Base-by-base conservation (phyloP, 768 basidiomycete genomes). In the Gyrodon lividus region DNA sequence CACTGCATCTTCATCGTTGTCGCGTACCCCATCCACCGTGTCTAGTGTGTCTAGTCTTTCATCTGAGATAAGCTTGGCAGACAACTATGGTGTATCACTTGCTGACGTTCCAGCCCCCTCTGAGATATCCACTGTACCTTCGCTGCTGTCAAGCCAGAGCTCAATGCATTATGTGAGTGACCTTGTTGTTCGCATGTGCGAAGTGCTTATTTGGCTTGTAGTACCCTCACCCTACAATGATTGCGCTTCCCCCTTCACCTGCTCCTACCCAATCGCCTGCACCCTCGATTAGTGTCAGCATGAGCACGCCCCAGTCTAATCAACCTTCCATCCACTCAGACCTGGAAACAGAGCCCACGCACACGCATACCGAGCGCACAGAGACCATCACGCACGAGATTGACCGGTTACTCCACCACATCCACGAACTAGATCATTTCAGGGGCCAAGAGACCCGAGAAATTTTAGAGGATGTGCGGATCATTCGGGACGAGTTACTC, bases 401-500 rank as follows among this genome's bases (percentile, higher is more conserved):
- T 43, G 68, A 82, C 66, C 65, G 74, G 7, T 56, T 84, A 16
- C 65, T 84, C 43, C 72, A 80, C 34, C 73, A 76, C 48, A 66
- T 85, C 9, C 82, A 88, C 46, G 84, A 89, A 46, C 61, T 92
- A 12, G 83, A 92, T 58, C 72, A 77, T 28, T 71, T 74, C 16
- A 73, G 87, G 47, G 84, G 81, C 0, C 74, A 79, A 3, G 88
- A 94, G 57, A 79, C 76, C 26, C 74, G 79, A 23, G 84, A 84
- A 14, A 63, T 94, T 7, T 75, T 78, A 0, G 82, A 81, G 41
- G 84, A 87, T 61, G 74, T 96, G 4, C 79, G 79, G 46, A 79
- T 82, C 0, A 80, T 97, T 34, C 79, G 86, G 51, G 75, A 84
- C 33, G 84, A 89, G 56, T 71, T 96, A 3, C 75, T 74, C 12